These are phyloP conservation scores for Saccharomycopsis phalli DNA, from an alignment of 1,139 yeast species.

Conservation along the genomic window DNA sequence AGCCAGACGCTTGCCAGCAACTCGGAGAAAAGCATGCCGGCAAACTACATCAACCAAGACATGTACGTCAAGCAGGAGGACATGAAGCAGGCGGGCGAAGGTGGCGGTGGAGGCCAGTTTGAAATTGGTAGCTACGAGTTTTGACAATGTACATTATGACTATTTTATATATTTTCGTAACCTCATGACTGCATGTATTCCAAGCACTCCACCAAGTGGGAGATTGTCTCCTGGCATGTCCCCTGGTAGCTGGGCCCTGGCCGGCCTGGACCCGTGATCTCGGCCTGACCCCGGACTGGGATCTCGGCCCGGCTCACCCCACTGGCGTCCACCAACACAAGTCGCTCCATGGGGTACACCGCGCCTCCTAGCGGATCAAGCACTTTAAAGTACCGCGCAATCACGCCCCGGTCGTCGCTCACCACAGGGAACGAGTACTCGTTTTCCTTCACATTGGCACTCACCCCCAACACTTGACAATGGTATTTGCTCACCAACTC, in stretches of 20 bases:
- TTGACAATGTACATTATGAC: background rate
- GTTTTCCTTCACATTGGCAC: constrained; percentile 8
- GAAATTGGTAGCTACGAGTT: constrained; percentile 2
- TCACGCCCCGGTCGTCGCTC: constrained; percentile 24
- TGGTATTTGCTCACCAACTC: constrained; percentile 3
- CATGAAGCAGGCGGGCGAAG: background rate
- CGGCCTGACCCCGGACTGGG: too few species aligned
- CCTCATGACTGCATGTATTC: too few species aligned
- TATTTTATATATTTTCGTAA: too few species aligned
- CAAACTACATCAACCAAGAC: background rate
- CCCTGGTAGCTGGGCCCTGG: too few species aligned
- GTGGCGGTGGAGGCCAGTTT: background rate
- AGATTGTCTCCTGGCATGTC: too few species aligned
- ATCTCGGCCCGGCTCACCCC: constrained; percentile 22
- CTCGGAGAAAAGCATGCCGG: background rate
- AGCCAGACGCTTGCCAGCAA: constrained; percentile 10
- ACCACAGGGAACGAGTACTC: constrained; percentile 24
- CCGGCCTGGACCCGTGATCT: too few species aligned
- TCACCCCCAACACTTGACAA: constrained; percentile 10
- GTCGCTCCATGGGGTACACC: constrained; percentile 36
- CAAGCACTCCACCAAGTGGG: too few species aligned
- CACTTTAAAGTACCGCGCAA: constrained; percentile 28
- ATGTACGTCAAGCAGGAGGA: background rate
- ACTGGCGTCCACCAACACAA: constrained; percentile 30
- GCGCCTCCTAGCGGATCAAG: constrained; percentile 47